Conservation (phyloP, 2,329 filamentous ascomycete species). For the Xylariaceae sp. region DNA sequence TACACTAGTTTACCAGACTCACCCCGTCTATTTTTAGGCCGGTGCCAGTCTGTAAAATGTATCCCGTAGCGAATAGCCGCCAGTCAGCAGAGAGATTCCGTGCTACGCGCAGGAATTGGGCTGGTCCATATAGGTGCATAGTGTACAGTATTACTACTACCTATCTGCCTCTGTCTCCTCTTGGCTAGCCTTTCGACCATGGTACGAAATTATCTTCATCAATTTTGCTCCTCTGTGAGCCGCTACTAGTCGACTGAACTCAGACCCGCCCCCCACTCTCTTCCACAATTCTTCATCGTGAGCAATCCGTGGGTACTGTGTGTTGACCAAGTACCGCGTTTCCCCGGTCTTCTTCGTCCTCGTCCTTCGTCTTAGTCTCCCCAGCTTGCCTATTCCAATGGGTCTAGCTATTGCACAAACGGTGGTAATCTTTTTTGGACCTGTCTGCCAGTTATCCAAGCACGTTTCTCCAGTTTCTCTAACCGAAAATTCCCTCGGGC, state of each 20-base stretch:
- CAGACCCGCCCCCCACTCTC: slow-evolving; percentile 9
- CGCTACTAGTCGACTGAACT: slow-evolving; percentile 9
- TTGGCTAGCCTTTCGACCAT: slow-evolving; percentile 7
- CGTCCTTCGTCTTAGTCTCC: slow-evolving; percentile 8
- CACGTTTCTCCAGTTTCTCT: slow-evolving; percentile 14
- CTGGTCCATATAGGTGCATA: slow-evolving; percentile 11
- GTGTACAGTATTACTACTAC: slow-evolving; percentile 1
- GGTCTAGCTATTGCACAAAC: slow-evolving; percentile 11
- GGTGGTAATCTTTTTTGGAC: not conserved
- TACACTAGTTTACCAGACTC: not conserved
- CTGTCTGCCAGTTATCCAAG: slow-evolving; percentile 1
- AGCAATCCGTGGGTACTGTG: not conserved
- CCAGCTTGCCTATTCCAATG: slow-evolving; percentile 5
- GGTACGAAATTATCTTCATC: slow-evolving; percentile 4
- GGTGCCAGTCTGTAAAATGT: not conserved
- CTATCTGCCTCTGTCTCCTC: not conserved
- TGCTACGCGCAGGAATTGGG: slow-evolving; percentile 10
- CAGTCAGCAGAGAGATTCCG: slow-evolving; percentile 2
- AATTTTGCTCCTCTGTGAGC: slow-evolving; percentile 11
- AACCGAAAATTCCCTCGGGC: slow-evolving; percentile 3
- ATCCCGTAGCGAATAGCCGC: not conserved
- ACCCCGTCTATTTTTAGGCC: not conserved
- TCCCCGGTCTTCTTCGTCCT: slow-evolving; percentile 6
- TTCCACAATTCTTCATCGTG: slow-evolving; percentile 9
- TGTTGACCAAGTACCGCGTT: slow-evolving; percentile 10